Evolutionary conservation across 1,139 yeast species (phyloP), one percentile per base, ranked within the genome.

Genomic region (Yamadazyma triangularis): DNA sequence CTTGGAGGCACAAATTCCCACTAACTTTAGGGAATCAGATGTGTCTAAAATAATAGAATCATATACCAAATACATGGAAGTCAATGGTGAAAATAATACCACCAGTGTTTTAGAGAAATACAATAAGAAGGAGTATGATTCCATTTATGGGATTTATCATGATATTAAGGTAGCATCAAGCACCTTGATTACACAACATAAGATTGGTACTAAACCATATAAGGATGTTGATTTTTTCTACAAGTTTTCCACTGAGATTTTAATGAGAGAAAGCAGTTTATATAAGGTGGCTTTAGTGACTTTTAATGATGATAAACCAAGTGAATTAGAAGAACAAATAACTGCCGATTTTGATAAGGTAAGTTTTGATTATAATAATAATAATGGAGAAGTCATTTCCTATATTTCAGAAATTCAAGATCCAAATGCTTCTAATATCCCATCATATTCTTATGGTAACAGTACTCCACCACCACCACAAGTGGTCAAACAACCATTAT

Each of bases 81-180:
- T 50, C 7, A 53, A 51, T 3, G 47, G 50, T 18, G 42, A 13
- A 4, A 26, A 15, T 19, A 34, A 42, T 26, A 39, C 45, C 4
- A 54, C 56, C 4, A 44, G 53, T 24, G 44, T 64, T 14, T 22
- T 29, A 8, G 38, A 45, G 8, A 60, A 53, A 30, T 50, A 43
- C 34, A 30, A 44, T 8, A 25, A 40, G 1, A 48, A 56, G 0
- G 47, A 55, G 16, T 81, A 80, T 46, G 44, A 45, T 2, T 47
- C 65, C 0, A 61, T 79, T 8, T 81, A 79, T 44, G 60, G 59
- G 27, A 46, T 87, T 10, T 86, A 73, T 48, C 91, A 83, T 48
- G 97, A 89, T 53, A 54, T 89, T 36, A 83, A 77, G 45, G 59
- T 81, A 12, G 80, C 83, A 0, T 64, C 81, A 25, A 71, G 77